Evolutionary conservation across 2,329 filamentous ascomycete genomes (phyloP).

Genomic region (Curvularia eragrostidis): DNA sequence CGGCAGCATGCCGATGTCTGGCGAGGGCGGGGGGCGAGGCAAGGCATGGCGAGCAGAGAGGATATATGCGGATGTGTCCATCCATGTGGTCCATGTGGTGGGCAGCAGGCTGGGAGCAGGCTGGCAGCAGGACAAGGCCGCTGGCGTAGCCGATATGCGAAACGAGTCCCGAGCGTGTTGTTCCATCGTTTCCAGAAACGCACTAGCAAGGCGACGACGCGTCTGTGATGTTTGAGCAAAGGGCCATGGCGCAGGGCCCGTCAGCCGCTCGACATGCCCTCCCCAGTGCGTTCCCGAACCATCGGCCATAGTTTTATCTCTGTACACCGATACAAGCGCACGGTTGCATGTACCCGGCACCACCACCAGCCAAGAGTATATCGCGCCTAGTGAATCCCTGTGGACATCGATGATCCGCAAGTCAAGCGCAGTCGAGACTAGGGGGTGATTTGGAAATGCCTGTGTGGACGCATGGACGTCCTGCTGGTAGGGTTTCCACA

Average conservation of each 20-base stretch:
- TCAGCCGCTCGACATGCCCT: constrained; percentile 20
- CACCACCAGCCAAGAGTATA: background rate
- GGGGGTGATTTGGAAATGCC: constrained; percentile 12
- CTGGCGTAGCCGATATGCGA: constrained; percentile 5
- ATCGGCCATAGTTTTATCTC: constrained; percentile 14
- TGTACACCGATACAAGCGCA: constrained; percentile 10
- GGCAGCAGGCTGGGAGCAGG: constrained; percentile 1
- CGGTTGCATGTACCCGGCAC: constrained; percentile 9
- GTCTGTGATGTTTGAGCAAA: constrained; percentile 5
- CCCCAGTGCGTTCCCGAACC: constrained; percentile 16
- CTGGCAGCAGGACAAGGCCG: too few relatives aligned
- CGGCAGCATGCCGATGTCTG: constrained; percentile 8
- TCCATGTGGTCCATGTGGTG: too few relatives aligned
- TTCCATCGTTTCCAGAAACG: constrained; percentile 18
- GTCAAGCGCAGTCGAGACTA: constrained; percentile 11
- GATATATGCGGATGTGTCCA: background rate
- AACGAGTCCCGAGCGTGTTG: constrained; percentile 1
- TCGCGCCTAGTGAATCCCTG: constrained; percentile 12
- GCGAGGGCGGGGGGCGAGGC: constrained; percentile 1
- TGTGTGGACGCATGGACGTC: constrained; percentile 14
- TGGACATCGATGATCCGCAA: constrained; percentile 18
- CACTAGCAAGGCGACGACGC: constrained; percentile 11
- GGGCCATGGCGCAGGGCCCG: constrained; percentile 1
- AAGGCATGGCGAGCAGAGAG: too few relatives aligned
- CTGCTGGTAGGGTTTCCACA: constrained; percentile 12